Evolutionary conservation across 2,329 filamentous ascomycete species (phyloP), one percentile per base, ranked within the genome.

Genomic region (Dendryphion nanum): DNA sequence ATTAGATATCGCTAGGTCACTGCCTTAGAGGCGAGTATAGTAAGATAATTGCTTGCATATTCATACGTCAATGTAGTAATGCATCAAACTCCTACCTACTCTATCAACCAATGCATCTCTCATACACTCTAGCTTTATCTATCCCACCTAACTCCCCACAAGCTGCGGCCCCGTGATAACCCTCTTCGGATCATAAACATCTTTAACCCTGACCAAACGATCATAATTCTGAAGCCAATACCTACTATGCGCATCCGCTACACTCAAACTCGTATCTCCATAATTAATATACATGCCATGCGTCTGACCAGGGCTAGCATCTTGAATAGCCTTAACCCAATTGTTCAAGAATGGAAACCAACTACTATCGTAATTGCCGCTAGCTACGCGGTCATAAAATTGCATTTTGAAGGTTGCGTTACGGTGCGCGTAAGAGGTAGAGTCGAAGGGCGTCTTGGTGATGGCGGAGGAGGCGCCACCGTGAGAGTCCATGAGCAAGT

Each of bases 251-350:
- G 73, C 73, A 21, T 65, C 62, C 1, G 61, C 59, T 20, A 62
- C 61, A 33, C 60, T 63, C 47, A 76, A 54, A 26, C 59, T 65
- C 6, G 71, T 63, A 53, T 77, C 74, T 14, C 70, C 67, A 45
- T 76, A 77, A 55, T 76, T 76, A 49, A 70, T 67, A 48, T 76
- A 77, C 59, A 70, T 70, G 15, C 69, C 70, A 58, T 64, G 70
- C 19, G 64, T 48, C 19, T 36, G 38, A 2, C 34, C 43, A 1
- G 43, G 38, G 6, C 43, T 53, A 16, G 53, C 53, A 31, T 53
- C 41, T 10, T 40, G 53, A 35, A 67, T 49, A 6, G 49, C 53
- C 13, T 62, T 55, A 18, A 68, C 59, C 60, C 68, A 71, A 32
- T 59, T 58, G 19, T 69, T 58, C 16, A 71, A 28, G 33, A 70